Base-by-base conservation (phyloP, 345 rosid genomes). In the Salix viminalis region DNA sequence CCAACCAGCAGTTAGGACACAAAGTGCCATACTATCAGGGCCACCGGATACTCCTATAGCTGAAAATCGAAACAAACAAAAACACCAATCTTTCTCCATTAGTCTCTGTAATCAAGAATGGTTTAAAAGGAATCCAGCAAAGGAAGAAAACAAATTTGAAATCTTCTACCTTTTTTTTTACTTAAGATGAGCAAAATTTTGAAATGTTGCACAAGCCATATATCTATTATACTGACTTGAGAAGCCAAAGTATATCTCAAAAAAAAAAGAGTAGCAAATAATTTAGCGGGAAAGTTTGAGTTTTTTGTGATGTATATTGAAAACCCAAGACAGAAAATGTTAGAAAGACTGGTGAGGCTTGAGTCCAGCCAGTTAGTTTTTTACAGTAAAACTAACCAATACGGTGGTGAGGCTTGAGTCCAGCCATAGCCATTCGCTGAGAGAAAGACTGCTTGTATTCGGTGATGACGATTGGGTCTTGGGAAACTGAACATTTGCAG, bases 21-120 rank as follows among this genome's bases (percentile, higher is more conserved):
- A 91, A 34, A 95, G 89, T 2, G 97, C 98, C 92, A 91, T 93
- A 83, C 96, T 91, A 83, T 93, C 99, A 66, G 97, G 97, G 23
- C 99, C 99, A 50, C 99, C 98, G 7, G 97, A 95, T 32, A 95
- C 97, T 62, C 96, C 98, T 76, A 96, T 75, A 54, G 99, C 99
- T 91, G 80, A 65, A 67, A 48, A 23, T 64, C 3, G 16, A 56
- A 71, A 44, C 42, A 48, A 69, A 74, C 67, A 50, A 37, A 26
- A 67, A 70, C 28, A 11, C 12, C 23, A 32, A 66, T 28, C 44
- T 36, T 15, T 19, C 7, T 21, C 65, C 10, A 4, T 60, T 16
- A 60, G 28, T 24, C 23, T 19, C 30, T 16, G 24, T 8, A 24
- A 6, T 9, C 7, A 4, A 46, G 52, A 13, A 46, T 46, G 52